A percentile compares a stretch with the other conserved stretches of the same genome.
Evolutionary conservation across 139 green algal species (phyloP).

Genomic region (Coccomyxa sp.): DNA sequence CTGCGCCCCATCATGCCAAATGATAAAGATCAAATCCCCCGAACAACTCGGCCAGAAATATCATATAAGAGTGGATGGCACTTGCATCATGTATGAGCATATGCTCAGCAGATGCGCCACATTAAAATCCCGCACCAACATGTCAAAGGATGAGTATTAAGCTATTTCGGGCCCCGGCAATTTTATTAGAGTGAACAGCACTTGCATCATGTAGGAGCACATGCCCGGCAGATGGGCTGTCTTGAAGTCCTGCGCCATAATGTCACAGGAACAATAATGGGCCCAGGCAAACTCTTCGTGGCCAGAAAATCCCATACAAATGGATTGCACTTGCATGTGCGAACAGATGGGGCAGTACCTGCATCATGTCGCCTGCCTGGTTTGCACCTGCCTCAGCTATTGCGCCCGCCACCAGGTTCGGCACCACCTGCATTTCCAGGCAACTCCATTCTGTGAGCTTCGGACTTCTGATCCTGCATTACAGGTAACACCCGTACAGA

Average conservation of each 20-base stretch:
- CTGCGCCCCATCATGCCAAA: constrained; percentile 46
- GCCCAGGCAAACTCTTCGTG: too few relatives aligned
- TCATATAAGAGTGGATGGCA: not conserved
- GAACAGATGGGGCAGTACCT: constrained; percentile 23
- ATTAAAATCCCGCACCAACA: constrained; percentile 63
- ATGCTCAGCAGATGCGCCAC: constrained; percentile 48
- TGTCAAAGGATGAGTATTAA: constrained; percentile 20
- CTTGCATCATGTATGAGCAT: constrained; percentile 6
- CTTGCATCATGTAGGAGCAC: constrained; percentile 8
- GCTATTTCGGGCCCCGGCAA: too few relatives aligned
- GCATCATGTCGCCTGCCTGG: constrained; percentile 65
- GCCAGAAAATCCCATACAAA: too few relatives aligned
- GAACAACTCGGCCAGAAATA: too few relatives aligned
- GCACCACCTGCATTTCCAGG: constrained; percentile 22
- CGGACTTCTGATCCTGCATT: too few relatives aligned
- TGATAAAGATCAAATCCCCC: too few relatives aligned
- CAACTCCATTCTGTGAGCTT: too few relatives aligned
- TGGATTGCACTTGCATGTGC: not conserved
- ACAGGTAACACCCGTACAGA: too few relatives aligned
- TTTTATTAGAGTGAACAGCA: not conserved
- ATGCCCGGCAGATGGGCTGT: constrained; percentile 49
- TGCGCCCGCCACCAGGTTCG: constrained; percentile 52
- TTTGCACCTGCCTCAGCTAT: constrained; percentile 55
- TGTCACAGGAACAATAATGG: constrained; percentile 13
- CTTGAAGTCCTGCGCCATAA: constrained; percentile 62